Conservation (phyloP, 2,329 filamentous ascomycete genomes). For the Pseudohalonectria lignicola region DNA sequence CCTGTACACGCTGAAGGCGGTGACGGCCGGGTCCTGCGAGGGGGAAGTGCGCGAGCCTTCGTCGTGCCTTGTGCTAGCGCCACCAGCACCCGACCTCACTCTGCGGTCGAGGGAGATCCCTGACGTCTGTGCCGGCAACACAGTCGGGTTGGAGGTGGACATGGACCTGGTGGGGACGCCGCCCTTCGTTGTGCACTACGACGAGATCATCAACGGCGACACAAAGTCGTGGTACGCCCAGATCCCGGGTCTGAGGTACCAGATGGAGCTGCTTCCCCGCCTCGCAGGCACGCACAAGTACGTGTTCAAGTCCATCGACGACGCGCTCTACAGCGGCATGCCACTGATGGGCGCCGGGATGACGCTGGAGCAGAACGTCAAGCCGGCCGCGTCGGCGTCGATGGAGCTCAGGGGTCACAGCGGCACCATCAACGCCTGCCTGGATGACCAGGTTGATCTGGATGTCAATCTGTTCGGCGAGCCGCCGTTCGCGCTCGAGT, state of each 20-base stretch:
- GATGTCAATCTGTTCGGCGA: constrained; percentile 67
- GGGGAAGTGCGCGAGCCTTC: constrained; percentile 90
- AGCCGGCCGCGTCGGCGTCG: constrained; percentile 78
- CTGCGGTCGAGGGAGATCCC: constrained; percentile 72
- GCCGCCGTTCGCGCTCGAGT: constrained; percentile 79
- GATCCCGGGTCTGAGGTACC: constrained; percentile 65
- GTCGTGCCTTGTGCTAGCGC: constrained; percentile 86
- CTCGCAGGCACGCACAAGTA: constrained; percentile 82
- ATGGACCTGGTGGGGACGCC: constrained; percentile 87
- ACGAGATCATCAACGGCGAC: constrained; percentile 52
- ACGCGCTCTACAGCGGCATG: constrained; percentile 66
- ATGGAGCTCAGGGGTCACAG: constrained; percentile 38
- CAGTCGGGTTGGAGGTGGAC: constrained; percentile 80
- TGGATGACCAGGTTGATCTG: constrained; percentile 69
- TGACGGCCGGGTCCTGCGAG: constrained; percentile 70
- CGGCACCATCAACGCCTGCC: constrained; percentile 56
- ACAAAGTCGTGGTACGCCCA: constrained; percentile 41
- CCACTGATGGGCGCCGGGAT: constrained; percentile 50
- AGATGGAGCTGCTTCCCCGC: constrained; percentile 72
- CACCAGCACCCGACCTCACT: constrained; percentile 70
- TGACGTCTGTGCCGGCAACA: constrained; percentile 90
- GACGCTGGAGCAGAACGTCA: constrained; percentile 77
- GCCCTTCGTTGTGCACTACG: constrained; percentile 77
- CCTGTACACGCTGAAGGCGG: constrained; percentile 72
- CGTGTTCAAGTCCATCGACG: constrained; percentile 69